These are phyloP conservation scores for thale cress (Arabidopsis thaliana) DNA, from an alignment of 345 rosid genomes.

Conservation along the genomic window DNA sequence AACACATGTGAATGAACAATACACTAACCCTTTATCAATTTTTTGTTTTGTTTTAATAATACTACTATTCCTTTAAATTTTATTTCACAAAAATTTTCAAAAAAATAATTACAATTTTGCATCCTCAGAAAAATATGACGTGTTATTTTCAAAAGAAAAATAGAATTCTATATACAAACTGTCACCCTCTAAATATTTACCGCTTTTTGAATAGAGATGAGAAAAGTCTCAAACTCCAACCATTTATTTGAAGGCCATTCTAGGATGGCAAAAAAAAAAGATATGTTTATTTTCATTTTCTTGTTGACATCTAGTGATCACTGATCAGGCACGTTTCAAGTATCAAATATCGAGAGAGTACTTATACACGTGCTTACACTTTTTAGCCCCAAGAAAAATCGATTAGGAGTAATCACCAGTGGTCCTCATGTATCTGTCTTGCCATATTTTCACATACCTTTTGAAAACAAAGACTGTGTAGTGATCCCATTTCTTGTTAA, in stretches of 20 bases:
- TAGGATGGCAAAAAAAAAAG: neutral
- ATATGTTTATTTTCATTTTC: neutral
- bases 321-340: neutral
- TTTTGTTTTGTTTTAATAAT: too few relatives aligned
- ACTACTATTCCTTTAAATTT: too few relatives aligned
- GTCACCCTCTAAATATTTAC: neutral
- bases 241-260: neutral
- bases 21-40: too few relatives aligned
- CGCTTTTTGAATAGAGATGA: neutral
- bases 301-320: slow-evolving; percentile 4
- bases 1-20: too few relatives aligned
- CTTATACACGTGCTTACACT: neutral
- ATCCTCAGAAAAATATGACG: too few relatives aligned
- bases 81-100: too few relatives aligned
- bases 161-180: neutral
- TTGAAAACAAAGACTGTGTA: slow-evolving; percentile 14
- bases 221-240: neutral
- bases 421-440: slow-evolving; percentile 13
- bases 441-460: slow-evolving; percentile 1
- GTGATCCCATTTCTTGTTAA: neutral
- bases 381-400: neutral
- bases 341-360: slow-evolving; percentile 5
- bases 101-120: too few relatives aligned
- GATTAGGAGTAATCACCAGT: slow-evolving; percentile 5
- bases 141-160: neutral